Evolutionary conservation across 192 early-diverging fungal genomes (phyloP).

Genomic region (Linnemannia zychae): DNA sequence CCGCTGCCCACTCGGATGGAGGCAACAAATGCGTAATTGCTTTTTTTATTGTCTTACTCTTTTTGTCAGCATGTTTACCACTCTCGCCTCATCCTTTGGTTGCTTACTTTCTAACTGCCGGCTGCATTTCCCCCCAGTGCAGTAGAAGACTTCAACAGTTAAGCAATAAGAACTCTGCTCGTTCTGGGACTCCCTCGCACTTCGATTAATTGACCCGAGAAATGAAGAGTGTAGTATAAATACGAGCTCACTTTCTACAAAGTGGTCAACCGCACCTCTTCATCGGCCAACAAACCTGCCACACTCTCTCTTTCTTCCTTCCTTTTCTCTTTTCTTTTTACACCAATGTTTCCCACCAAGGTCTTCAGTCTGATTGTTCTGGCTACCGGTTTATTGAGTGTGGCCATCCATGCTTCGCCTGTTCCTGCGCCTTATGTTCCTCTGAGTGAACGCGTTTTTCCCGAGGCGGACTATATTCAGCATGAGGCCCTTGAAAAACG

Average conservation of each 20-base stretch:
- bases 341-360: neutral
- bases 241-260: neutral
- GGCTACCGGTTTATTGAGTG: neutral
- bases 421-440: constrained; percentile 28
- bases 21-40: neutral
- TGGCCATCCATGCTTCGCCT: constrained; percentile 25
- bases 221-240: neutral
- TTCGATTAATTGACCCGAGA: neutral
- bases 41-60: neutral
- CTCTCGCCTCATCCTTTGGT: neutral
- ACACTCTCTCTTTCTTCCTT: neutral
- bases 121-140: too few species aligned
- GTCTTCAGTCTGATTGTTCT: neutral
- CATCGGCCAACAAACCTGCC: neutral
- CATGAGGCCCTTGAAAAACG: constrained; percentile 34
- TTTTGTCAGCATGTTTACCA: neutral
- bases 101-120: neutral
- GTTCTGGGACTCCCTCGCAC: too few species aligned
- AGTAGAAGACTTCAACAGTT: too few species aligned
- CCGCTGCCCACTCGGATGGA: neutral
- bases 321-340: neutral
- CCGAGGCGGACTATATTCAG: constrained; percentile 19
- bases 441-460: constrained; percentile 26
- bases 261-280: neutral
- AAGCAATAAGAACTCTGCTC: too few species aligned